A percentile compares a stretch with the other conserved stretches of the same genome.
Conservation (phyloP, 208 protist species). For the Leishmania guyanensis region DNA sequence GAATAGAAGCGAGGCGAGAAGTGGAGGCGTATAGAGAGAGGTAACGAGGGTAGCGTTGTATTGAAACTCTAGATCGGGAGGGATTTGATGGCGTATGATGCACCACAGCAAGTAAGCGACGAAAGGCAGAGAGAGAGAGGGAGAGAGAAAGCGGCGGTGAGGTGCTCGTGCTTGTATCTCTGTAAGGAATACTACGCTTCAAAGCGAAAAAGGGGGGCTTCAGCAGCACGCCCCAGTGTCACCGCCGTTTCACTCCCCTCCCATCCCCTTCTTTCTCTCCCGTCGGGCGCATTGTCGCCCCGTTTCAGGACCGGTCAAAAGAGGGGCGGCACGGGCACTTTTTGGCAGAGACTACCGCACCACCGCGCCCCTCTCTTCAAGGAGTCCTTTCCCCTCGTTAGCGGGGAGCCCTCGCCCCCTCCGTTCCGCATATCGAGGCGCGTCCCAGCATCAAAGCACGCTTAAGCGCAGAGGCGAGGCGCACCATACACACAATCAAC, state of each 20-base stretch:
- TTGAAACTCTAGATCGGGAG: background rate
- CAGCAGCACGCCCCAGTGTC: too few relatives aligned
- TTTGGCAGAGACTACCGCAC: background rate
- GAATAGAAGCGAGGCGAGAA: background rate
- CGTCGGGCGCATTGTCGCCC: background rate
- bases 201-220: background rate
- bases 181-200: background rate
- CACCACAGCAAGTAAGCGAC: background rate
- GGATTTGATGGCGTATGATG: background rate
- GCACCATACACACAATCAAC: background rate
- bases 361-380: background rate
- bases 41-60: background rate
- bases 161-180: background rate
- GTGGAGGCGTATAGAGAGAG: background rate
- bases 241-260: background rate
- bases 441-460: background rate
- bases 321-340: too few relatives aligned
- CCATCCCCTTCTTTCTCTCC: background rate
- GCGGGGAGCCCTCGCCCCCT: background rate
- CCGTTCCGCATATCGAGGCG: constrained; percentile 5
- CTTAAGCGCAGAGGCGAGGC: background rate
- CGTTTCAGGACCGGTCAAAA: background rate
- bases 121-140: background rate
- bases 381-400: background rate
- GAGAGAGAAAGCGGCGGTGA: background rate